A percentile compares a stretch with the other conserved stretches of the same genome.
phyloP scores from a whole-genome alignment of 345 rosid species.

The Streptanthus diversifolius region DNA sequence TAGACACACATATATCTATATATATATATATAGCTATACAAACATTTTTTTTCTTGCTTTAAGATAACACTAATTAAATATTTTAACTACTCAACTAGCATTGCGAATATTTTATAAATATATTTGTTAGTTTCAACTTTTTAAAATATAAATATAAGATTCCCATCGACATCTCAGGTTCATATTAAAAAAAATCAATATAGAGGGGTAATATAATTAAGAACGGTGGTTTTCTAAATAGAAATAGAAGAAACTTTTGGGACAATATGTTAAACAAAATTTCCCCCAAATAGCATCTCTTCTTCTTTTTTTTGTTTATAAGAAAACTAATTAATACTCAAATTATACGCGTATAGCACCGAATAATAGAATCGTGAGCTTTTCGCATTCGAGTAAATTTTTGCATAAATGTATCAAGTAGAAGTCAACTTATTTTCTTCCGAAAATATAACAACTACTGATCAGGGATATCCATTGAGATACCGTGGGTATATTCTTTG shows the following conservation, averaged over 20 bases:
- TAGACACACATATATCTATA: too few species aligned
- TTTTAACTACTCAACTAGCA: background rate
- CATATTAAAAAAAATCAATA: background rate
- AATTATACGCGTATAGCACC: background rate
- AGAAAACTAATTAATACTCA: background rate
- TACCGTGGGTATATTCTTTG: slow-evolving; percentile 4
- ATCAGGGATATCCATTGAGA: slow-evolving; percentile 25
- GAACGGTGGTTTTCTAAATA: background rate
- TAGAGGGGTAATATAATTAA: background rate
- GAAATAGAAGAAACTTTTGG: background rate
- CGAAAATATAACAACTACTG: slow-evolving; percentile 1
- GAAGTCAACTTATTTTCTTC: slow-evolving; percentile 16
- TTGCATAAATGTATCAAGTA: background rate
- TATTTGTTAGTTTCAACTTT: background rate
- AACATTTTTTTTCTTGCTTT: background rate
- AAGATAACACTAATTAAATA: background rate
- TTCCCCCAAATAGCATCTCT: background rate
- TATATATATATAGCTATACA: background rate
- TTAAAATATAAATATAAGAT: slow-evolving; percentile 13
- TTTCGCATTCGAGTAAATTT: background rate
- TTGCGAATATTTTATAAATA: background rate
- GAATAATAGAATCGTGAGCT: background rate
- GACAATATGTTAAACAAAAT: background rate
- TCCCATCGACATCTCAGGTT: slow-evolving; percentile 17
- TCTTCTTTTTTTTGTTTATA: background rate